A percentile compares a stretch with the other conserved stretches of the same genome.
These are phyloP conservation scores for Hypoxylon trugodes DNA, from an alignment of 495 filamentous ascomycete genomes.

Conservation along the genomic window DNA sequence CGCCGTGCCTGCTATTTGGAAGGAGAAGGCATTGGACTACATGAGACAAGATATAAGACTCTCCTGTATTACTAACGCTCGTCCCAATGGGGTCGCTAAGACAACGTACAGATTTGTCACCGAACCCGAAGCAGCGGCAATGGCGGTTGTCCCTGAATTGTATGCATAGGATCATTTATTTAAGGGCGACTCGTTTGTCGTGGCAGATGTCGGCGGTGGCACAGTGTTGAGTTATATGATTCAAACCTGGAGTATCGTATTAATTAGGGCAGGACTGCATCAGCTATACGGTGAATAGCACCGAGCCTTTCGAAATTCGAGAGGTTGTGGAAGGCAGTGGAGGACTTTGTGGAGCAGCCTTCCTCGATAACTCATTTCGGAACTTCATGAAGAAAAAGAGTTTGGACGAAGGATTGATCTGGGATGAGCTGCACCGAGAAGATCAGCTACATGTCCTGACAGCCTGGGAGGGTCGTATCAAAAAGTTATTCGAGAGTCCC, in stretches of 20 bases:
- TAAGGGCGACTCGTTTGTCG: background rate
- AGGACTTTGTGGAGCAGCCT: background rate
- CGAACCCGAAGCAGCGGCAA: background rate
- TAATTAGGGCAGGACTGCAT: background rate
- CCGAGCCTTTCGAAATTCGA: background rate
- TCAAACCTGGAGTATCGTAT: background rate
- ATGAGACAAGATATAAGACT: background rate
- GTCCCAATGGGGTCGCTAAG: background rate
- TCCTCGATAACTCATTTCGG: background rate
- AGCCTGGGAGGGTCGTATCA: background rate
- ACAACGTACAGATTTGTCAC: background rate
- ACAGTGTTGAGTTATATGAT: background rate
- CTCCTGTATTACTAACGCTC: background rate
- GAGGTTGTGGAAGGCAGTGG: background rate
- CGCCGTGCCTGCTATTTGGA: background rate
- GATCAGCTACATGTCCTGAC: background rate
- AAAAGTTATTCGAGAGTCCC: background rate
- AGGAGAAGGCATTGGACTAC: background rate
- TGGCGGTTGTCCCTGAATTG: background rate
- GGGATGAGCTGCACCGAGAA: background rate
- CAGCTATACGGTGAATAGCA: background rate
- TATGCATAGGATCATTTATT: background rate
- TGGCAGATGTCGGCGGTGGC: background rate
- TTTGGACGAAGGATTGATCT: background rate
- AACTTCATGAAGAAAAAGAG: background rate